Percentiles rank a stretch among this genome's conserved stretches.
Conservation (phyloP, 1,284 basidiomycete genomes). For the Apiotrichum akiyoshidainum region DNA sequence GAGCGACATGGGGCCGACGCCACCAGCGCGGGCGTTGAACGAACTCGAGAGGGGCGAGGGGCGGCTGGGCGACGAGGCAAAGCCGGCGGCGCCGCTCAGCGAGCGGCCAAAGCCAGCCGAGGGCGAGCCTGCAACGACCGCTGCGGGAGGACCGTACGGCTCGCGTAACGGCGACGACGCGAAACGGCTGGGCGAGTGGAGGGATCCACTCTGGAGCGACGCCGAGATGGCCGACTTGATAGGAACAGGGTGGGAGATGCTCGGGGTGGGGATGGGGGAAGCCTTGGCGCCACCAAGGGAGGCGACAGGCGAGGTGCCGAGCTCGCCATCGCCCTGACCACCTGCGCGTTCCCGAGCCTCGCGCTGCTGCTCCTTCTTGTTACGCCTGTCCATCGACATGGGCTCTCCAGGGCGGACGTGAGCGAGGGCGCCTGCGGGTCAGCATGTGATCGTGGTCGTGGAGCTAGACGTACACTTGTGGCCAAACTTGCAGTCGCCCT, state of each 20-base stretch:
- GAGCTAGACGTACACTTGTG: constrained; percentile 69
- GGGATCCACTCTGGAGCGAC: constrained; percentile 34
- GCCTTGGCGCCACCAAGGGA: constrained; percentile 7
- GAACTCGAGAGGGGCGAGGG: constrained; percentile 44
- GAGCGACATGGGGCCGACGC: constrained; percentile 24
- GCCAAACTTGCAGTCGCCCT: constrained; percentile 91
- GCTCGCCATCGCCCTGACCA: constrained; percentile 7
- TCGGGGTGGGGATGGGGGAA: constrained; percentile 14
- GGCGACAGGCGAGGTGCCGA: constrained; percentile 13
- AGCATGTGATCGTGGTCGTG: constrained; percentile 10
- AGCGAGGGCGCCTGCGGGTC: constrained; percentile 63
- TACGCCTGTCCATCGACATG: constrained; percentile 93
- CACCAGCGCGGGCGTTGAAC: constrained; percentile 25
- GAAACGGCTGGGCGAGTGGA: constrained; percentile 17
- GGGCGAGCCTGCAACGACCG: constrained; percentile 35
- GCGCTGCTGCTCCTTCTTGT: constrained; percentile 90
- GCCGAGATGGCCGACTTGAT: constrained; percentile 43
- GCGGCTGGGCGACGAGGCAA: constrained; percentile 40
- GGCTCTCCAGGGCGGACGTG: constrained; percentile 91
- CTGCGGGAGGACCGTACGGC: constrained; percentile 45
- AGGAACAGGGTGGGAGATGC: constrained; percentile 34
- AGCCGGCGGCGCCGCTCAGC: constrained; percentile 27
- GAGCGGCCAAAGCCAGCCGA: constrained; percentile 37
- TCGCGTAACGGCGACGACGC: constrained; percentile 45
- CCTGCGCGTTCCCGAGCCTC: constrained; percentile 51